phyloP scores from a whole-genome alignment of 108 stramenopile species.

The Cafeteria roenbergensis region DNA sequence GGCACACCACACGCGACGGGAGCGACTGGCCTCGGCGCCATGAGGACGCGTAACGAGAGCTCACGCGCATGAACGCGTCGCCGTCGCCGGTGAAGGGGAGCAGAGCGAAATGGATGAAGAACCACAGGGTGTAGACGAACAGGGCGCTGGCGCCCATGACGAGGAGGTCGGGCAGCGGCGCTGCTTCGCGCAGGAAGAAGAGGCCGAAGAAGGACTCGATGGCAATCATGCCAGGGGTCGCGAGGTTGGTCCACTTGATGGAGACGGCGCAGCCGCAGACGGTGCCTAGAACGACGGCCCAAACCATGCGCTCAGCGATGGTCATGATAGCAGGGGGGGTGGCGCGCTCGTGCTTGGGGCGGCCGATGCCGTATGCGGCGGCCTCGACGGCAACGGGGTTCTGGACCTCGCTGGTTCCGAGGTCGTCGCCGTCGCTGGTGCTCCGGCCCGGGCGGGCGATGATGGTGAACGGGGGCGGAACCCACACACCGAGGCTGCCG shows the following conservation, averaged over 20 bases:
- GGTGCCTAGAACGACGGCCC: background rate
- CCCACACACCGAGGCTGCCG: no score
- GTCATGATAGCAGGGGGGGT: no score
- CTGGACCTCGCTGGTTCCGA: no score
- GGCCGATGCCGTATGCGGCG: background rate
- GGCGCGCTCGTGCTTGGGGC: no score
- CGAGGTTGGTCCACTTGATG: slow-evolving; percentile 7
- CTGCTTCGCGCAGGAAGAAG: background rate
- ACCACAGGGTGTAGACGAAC: background rate
- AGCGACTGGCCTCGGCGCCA: no score
- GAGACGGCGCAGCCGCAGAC: background rate
- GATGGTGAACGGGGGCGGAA: no score
- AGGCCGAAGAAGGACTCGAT: background rate
- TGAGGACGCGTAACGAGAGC: no score
- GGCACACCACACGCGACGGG: no score
- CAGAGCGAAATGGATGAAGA: background rate
- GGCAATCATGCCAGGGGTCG: slow-evolving; percentile 3
- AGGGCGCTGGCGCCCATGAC: background rate
- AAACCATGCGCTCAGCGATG: background rate
- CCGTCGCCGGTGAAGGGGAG: slow-evolving; percentile 7
- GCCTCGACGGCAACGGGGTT: background rate
- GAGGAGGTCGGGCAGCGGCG: background rate
- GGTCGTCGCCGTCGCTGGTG: background rate
- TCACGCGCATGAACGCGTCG: slow-evolving; percentile 10
- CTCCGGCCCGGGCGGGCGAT: background rate